phyloP scores from a whole-genome alignment of 140 eudicot genomes.

The Bidens hawaiensis region DNA sequence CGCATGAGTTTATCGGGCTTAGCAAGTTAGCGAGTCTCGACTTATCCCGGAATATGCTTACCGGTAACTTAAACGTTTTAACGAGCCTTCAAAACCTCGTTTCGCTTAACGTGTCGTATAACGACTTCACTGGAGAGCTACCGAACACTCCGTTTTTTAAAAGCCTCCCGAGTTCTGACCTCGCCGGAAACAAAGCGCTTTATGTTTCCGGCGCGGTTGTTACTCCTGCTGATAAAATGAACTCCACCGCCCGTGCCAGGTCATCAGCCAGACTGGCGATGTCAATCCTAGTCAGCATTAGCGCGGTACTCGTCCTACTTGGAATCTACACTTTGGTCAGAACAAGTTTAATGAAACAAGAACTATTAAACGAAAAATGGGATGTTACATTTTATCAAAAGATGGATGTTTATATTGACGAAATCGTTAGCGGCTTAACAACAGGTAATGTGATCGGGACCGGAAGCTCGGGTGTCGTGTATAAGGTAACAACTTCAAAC shows the following conservation, averaged over 20 bases:
- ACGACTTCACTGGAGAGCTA: constrained; percentile 72
- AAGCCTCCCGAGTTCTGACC: constrained; percentile 53
- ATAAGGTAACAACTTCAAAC: constrained; percentile 56
- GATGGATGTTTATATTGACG: constrained; percentile 75
- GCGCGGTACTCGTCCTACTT: constrained; percentile 61
- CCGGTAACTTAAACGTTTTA: constrained; percentile 49
- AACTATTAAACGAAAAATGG: constrained; percentile 46
- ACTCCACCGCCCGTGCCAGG: constrained; percentile 35
- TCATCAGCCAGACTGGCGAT: constrained; percentile 57
- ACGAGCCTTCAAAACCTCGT: constrained; percentile 77
- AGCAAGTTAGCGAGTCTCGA: constrained; percentile 69
- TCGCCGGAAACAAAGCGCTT: constrained; percentile 59
- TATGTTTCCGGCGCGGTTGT: constrained; percentile 43
- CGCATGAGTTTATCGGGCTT: constrained; percentile 61
- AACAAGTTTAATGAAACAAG: constrained; percentile 33
- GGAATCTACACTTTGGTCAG: constrained; percentile 55
- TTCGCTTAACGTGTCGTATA: constrained; percentile 77
- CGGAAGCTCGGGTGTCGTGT: constrained; percentile 97
- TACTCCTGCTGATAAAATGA: constrained; percentile 38
- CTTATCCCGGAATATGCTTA: constrained; percentile 68
- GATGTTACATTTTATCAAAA: constrained; percentile 82
- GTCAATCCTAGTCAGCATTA: constrained; percentile 79
- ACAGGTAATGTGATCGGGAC: constrained; percentile 93
- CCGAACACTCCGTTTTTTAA: constrained; percentile 76
- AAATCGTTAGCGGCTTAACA: constrained; percentile 55